phyloP scores from a whole-genome alignment of 2,329 filamentous ascomycete species.

The Sphaceloma murrayae region DNA sequence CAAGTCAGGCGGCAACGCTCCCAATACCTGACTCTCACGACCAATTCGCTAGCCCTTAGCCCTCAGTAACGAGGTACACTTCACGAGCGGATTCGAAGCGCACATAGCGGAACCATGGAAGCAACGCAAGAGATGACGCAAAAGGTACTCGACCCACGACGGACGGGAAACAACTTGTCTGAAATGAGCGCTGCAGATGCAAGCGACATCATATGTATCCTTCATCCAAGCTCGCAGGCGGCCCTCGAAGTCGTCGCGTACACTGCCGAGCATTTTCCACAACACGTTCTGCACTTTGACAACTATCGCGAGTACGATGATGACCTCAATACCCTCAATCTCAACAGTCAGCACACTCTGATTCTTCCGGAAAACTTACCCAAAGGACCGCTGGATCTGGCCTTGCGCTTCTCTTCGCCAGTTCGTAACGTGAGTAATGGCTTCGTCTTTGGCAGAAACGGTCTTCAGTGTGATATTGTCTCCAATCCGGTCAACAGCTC shows the following conservation, averaged over 20 bases:
- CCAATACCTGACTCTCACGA: too few relatives aligned
- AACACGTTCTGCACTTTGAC: conserved; percentile 50
- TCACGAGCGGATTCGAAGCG: too few relatives aligned
- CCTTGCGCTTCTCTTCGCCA: conserved; percentile 65
- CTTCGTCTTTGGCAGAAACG: conserved; percentile 79
- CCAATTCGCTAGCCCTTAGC: too few relatives aligned
- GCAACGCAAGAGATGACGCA: conserved; percentile 53
- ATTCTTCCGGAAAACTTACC: conserved; percentile 42
- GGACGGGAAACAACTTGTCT: conserved; percentile 69
- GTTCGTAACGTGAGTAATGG: conserved; percentile 61
- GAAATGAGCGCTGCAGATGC: conserved; percentile 75
- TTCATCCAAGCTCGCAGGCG: conserved; percentile 66
- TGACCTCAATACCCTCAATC: conserved; percentile 22
- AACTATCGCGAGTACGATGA: conserved; percentile 27
- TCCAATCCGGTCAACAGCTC: conserved; percentile 57
- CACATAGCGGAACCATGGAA: too few relatives aligned
- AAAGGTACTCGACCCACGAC: conserved; percentile 68
- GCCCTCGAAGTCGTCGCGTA: conserved; percentile 61
- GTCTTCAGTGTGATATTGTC: conserved; percentile 59
- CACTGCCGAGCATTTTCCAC: conserved; percentile 43
- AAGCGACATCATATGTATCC: conserved; percentile 78
- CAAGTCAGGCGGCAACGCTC: neutral
- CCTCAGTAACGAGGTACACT: too few relatives aligned
- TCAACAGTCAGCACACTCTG: conserved; percentile 37
- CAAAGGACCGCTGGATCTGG: conserved; percentile 48